These are phyloP conservation scores for Canavalia ensiformis DNA, from an alignment of 306 rosid species.

Conservation along the genomic window DNA sequence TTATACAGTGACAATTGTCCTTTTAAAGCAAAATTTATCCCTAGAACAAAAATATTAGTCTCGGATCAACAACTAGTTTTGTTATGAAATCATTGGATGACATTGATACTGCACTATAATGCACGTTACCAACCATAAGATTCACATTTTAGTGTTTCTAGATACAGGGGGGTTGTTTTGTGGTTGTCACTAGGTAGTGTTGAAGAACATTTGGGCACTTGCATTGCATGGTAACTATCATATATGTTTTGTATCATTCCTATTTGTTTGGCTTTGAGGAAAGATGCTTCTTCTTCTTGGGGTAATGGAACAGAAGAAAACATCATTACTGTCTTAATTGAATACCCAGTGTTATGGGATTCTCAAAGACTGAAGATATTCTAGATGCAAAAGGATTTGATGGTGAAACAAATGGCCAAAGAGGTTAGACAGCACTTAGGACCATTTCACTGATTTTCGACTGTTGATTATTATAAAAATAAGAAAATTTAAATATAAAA, in stretches of 20 bases:
- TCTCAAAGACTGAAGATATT: not conserved
- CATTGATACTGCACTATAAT: no score
- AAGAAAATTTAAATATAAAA: no score
- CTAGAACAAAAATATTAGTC: not conserved
- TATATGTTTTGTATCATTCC: not conserved
- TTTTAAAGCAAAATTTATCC: not conserved
- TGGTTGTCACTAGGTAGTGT: not conserved
- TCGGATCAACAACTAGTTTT: no score
- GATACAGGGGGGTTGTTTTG: not conserved
- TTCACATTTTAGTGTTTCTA: not conserved
- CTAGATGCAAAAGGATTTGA: not conserved
- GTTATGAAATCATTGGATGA: no score
- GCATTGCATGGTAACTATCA: not conserved
- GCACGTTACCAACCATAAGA: not conserved
- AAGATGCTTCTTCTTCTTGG: not conserved
- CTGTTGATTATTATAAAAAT: no score
- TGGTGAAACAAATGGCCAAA: slow-evolving; percentile 1
- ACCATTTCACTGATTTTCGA: not conserved
- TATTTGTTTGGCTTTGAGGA: not conserved
- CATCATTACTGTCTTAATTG: not conserved
- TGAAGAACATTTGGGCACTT: not conserved
- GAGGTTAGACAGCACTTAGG: not conserved
- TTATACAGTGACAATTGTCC: not conserved
- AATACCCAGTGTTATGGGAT: not conserved
- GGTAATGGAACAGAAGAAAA: not conserved